Conservation (phyloP, 345 rosid species). For the Balakata baccata region DNA sequence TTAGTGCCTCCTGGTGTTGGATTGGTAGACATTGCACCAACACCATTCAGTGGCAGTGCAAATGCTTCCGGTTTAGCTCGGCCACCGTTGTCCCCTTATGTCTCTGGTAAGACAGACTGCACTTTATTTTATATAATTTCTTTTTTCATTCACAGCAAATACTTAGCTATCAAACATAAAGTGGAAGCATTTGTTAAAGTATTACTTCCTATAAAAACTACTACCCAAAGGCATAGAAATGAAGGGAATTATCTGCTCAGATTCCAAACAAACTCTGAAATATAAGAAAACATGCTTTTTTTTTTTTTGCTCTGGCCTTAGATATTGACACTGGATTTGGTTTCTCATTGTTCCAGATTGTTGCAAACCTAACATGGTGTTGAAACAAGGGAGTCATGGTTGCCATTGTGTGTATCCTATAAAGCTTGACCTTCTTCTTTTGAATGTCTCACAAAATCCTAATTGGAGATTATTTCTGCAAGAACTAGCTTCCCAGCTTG, state of each 20-base stretch:
- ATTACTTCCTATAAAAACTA: background rate
- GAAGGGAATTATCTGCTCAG: background rate
- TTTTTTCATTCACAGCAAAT: background rate
- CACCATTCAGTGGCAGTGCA: slow-evolving; percentile 49
- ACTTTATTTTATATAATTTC: slow-evolving; percentile 2
- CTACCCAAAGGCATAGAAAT: slow-evolving; percentile 4
- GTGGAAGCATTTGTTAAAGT: background rate
- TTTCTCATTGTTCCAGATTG: slow-evolving; percentile 53
- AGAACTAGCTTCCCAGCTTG: slow-evolving; percentile 77
- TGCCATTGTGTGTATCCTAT: slow-evolving; percentile 98
- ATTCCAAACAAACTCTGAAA: background rate
- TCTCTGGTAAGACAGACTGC: slow-evolving; percentile 48
- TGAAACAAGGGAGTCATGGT: slow-evolving; percentile 63
- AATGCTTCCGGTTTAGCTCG: slow-evolving; percentile 56
- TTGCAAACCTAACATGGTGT: slow-evolving; percentile 72
- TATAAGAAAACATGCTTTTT: slow-evolving; percentile 9
- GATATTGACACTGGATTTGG: slow-evolving; percentile 21
- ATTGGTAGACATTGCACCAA: slow-evolving; percentile 64
- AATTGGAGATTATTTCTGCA: slow-evolving; percentile 58
- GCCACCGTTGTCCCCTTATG: slow-evolving; percentile 78
- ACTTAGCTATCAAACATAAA: background rate
- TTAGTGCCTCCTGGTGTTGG: slow-evolving; percentile 54
- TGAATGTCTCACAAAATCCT: slow-evolving; percentile 82
- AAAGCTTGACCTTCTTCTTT: slow-evolving; percentile 86
- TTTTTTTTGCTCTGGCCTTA: background rate